Base-by-base conservation (phyloP, 2,329 filamentous ascomycete genomes). In the Verticillium klebahnii region DNA sequence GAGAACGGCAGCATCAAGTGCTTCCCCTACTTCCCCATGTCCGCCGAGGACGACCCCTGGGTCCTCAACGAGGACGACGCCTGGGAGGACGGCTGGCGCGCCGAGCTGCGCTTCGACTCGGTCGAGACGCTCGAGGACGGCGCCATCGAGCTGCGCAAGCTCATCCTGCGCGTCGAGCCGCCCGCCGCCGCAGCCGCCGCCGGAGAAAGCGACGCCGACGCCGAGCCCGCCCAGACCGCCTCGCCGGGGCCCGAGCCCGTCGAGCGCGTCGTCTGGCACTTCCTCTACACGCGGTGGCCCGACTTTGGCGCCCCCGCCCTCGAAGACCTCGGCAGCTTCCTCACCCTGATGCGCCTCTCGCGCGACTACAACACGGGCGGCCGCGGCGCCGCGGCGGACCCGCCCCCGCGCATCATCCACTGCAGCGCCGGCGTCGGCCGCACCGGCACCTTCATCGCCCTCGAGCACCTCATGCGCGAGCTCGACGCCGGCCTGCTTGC, bases 401-500 rank as follows among this genome's bases (percentile, higher is more conserved):
- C 77, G 8, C 77, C 80, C 69, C 91, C 94, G 5, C 88, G 94
- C 61, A 88, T 98, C 63, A 85, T 93, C 12, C 90, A 93, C 75
- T 93, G 91, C 78, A 96, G 92, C 71, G 95, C 95, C 8, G 95
- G 95, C 45, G 94, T 99, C 15, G 95, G 95, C 14, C 87, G 95
- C 61, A 96, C 91, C 8, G 95, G 95, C 37, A 98, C 95, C 0
- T 99, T 98, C 72, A 97, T 99, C 69, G 90, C 92, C 1, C 84
- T 99, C n/a, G 95, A 98, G 75, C 92, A 96, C 74, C 85, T 99
- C 31, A 82, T 96, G 65, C 84, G 88, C 39, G 92, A 97, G 74
- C 82, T 98, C 11, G 87, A 91, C 31, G 84, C 87, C 6, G 94
- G 93, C 58, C 82, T 87, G 25, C 77, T 96, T 58, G 79, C 85